Evolutionary conservation across 495 filamentous ascomycete genomes (phyloP).

Genomic region (Aspergillus haitiensis): DNA sequence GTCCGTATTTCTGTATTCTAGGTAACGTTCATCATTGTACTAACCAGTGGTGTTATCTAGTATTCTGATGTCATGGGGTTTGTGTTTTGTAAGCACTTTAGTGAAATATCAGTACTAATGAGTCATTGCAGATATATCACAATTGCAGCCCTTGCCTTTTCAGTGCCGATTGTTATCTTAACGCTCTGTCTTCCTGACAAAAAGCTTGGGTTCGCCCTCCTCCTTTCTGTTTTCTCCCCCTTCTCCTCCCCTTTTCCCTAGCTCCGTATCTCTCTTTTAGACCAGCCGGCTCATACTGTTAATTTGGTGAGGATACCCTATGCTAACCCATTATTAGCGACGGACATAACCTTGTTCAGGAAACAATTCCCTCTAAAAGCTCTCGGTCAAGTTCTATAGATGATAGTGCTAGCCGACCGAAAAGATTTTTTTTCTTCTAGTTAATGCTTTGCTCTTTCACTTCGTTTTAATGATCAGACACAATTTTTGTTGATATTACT

Average conservation of each 20-base stretch:
- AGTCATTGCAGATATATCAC: slow-evolving; percentile 38
- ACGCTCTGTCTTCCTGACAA: slow-evolving; percentile 45
- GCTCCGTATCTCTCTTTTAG: too few species aligned
- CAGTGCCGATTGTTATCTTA: slow-evolving; percentile 38
- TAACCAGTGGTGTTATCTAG: slow-evolving; percentile 25
- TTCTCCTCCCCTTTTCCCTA: not conserved
- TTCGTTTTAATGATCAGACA: not conserved
- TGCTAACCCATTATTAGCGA: slow-evolving; percentile 21
- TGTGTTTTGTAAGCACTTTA: not conserved
- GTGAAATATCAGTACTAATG: not conserved
- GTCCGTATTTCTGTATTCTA: not conserved
- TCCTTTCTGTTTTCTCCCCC: not conserved
- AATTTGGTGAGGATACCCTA: not conserved
- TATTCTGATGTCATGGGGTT: slow-evolving; percentile 48
- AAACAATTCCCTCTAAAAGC: not conserved
- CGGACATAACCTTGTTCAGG: slow-evolving; percentile 37
- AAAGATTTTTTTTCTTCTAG: not conserved
- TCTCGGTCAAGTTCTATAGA: slow-evolving; percentile 5
- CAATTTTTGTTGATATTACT: not conserved
- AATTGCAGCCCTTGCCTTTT: slow-evolving; percentile 44
- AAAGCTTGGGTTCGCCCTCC: slow-evolving; percentile 38
- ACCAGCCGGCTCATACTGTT: too few species aligned
- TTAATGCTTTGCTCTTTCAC: slow-evolving; percentile 3
- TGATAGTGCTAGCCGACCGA: not conserved
- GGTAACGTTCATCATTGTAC: not conserved